Base-by-base conservation (phyloP, 2,329 filamentous ascomycete species). In the Aplosporella prunicola region DNA sequence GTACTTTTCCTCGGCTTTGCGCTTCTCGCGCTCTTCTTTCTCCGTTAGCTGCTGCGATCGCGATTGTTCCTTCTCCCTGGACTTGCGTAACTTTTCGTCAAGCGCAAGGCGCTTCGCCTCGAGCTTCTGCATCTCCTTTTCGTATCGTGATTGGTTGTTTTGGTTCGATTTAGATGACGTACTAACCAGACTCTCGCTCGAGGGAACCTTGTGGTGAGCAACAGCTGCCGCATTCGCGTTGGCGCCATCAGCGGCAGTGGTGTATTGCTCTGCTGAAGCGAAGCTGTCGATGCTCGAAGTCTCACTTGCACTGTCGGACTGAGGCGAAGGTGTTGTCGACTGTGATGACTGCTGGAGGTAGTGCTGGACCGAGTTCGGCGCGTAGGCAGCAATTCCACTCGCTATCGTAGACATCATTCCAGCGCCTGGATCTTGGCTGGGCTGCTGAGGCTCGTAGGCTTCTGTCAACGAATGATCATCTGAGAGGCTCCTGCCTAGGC, bases 111-210 rank as follows among this genome's bases (percentile, higher is more conserved):
- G 72, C 40, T 73, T 72, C 11, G 75, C 68, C 31, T 76, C 66
- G 7, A 83, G 68, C 50, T 78, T 81, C 41, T 66, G 63, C 3
- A 86, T 67, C 47, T 83, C 77, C 49, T 77, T 80, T 18, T 82
- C 77, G 43, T 74, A 56, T 3, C 54, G 47, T 5, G 38, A 43
- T 15, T 37, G n/a, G 28, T 20, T 23, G 7, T 14, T 39, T 43
- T 41, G 49, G 33, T 42, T 42, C 24, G 41, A 30, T 15, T 31
- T 30, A 15, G 32, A 13, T n/a, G 35, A 23, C 8, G 29, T 32
- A 9, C 26, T 28, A 9, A 14, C 31, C 9, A 32, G n/a, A n/a
- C 27, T 28, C 18, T 28, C 33, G 16, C 15, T 17, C 48, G 51
- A 30, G 20, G 24, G 30, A 39, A 31, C 20, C 29, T 29, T 35